Evolutionary conservation across 176 grass and related monocot species (phyloP).

Genomic region (Triticum monococcum): DNA sequence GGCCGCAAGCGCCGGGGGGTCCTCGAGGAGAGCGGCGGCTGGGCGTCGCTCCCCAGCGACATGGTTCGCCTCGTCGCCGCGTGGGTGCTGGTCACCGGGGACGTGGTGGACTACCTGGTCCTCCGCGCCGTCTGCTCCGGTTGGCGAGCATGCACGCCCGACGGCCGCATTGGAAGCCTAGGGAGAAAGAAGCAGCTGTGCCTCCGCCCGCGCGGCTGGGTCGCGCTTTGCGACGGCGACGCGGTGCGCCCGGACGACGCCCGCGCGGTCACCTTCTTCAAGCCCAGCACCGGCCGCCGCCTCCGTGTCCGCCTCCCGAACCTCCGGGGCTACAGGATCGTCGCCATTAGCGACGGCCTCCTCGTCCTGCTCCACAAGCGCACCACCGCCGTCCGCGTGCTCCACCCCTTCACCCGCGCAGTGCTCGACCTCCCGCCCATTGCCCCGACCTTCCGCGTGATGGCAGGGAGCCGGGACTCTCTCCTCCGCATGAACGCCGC

Average conservation of each 20-base stretch:
- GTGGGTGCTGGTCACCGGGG: neutral
- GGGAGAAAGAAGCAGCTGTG: neutral
- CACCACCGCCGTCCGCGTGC: conserved; percentile 12
- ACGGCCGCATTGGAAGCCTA: neutral
- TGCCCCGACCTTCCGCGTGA: neutral
- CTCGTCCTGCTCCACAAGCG: conserved; percentile 26
- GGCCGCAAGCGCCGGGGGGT: neutral
- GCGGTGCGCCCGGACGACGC: neutral
- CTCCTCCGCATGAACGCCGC: neutral
- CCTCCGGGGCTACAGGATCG: neutral
- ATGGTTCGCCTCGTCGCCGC: conserved; percentile 5
- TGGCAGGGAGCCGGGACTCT: neutral
- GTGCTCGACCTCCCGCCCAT: conserved; percentile 23
- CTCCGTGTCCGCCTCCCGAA: neutral
- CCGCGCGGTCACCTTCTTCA: neutral
- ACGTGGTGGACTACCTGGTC: neutral
- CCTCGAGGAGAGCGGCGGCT: neutral
- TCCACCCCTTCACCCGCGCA: conserved; percentile 24
- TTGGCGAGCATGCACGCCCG: neutral
- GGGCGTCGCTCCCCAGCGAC: conserved; percentile 6
- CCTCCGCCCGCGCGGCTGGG: conserved; percentile 16
- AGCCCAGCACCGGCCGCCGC: neutral
- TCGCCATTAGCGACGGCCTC: conserved; percentile 19
- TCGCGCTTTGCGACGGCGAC: conserved; percentile 23
- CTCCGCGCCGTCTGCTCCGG: neutral